These are phyloP conservation scores for Diutina rugosa DNA, from an alignment of 1,139 yeast species.

Conservation along the genomic window DNA sequence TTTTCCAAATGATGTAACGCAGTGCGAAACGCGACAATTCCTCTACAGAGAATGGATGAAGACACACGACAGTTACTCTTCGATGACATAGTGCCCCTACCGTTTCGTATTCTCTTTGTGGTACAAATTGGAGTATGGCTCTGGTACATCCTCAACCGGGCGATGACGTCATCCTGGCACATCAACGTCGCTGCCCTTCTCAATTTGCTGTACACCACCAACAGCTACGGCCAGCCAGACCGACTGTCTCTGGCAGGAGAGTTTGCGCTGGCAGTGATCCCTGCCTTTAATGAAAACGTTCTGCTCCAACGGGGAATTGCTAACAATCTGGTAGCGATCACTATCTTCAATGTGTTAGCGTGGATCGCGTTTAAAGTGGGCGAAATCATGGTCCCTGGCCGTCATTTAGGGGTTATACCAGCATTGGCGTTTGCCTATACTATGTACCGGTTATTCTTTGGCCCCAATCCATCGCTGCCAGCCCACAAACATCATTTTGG, in stretches of 20 bases:
- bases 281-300: neutral
- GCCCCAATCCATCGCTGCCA: neutral
- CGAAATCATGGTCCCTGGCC: neutral
- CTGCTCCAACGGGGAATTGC: neutral
- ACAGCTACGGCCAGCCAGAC: neutral
- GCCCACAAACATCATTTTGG: conserved; percentile 13
- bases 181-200: neutral
- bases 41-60: neutral
- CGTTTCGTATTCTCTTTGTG: neutral
- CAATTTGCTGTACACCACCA: neutral
- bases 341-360: neutral
- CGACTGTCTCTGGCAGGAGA: neutral
- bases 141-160: neutral
- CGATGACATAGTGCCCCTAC: neutral
- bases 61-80: neutral
- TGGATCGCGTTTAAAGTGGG: neutral
- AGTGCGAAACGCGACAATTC: neutral
- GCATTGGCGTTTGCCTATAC: neutral
- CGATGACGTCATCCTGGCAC: neutral
- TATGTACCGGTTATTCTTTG: neutral
- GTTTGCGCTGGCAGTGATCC: neutral
- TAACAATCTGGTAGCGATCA: neutral
- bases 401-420: neutral
- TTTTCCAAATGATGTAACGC: neutral
- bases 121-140: neutral